Conservation (phyloP, 1,139 yeast species). For the Kurtzmaniella quercitrusa region DNA sequence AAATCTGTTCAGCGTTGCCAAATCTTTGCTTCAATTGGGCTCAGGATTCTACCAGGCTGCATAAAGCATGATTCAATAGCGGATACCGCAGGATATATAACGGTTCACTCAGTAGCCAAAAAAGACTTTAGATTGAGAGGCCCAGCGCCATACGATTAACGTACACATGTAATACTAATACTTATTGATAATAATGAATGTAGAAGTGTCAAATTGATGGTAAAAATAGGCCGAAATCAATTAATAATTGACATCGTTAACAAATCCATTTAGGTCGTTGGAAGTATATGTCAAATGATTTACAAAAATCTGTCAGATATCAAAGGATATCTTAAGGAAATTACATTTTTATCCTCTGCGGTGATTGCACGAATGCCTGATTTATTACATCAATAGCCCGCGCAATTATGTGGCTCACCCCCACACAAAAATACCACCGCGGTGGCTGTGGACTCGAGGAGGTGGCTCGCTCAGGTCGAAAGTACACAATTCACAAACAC, state of each 20-base stretch:
- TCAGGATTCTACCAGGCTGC: constrained; percentile 9
- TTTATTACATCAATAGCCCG: background rate
- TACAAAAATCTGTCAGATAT: too few species aligned
- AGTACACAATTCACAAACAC: background rate
- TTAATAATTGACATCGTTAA: too few species aligned
- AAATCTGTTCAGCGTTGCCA: constrained; percentile 46
- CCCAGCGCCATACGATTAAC: background rate
- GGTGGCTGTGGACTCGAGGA: background rate
- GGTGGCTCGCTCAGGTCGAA: background rate
- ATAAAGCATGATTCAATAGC: background rate
- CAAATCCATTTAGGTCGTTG: too few species aligned
- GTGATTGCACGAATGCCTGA: too few species aligned
- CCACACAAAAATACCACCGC: background rate
- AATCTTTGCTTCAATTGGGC: constrained; percentile 45
- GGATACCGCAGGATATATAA: too few species aligned
- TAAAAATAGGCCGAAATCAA: too few species aligned
- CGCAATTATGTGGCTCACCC: background rate
- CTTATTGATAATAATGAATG: too few species aligned
- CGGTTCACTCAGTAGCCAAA: too few species aligned
- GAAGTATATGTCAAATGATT: too few species aligned
- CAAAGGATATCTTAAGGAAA: too few species aligned
- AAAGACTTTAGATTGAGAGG: background rate
- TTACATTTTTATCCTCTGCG: too few species aligned
- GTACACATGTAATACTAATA: background rate
- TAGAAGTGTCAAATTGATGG: too few species aligned